Base-by-base conservation (phyloP, 2,329 filamentous ascomycete genomes). In the Setomelanomma holmii region DNA sequence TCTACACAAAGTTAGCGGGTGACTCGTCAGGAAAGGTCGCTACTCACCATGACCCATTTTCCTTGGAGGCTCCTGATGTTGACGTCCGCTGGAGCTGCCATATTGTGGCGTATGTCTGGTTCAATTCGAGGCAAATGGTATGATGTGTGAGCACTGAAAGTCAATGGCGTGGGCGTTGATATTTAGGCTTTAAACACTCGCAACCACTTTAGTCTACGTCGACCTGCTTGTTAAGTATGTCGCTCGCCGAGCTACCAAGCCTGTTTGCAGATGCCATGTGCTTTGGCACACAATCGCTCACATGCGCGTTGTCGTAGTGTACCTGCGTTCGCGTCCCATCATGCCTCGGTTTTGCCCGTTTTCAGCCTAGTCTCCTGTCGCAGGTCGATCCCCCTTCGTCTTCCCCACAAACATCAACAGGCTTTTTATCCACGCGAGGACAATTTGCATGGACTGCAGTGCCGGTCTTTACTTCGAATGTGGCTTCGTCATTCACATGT, bases 1-100 rank as follows among this genome's bases (percentile, higher is more conserved):
- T 93, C 90, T 93, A 68, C 2, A 16, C 12, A 4, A 23, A 33
- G 41, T 56, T 36, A 53, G 42, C 45, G 34, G 34, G 34, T 5
- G n/a, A 16, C 11, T n/a, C 3, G 2, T 36, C 16, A 4, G 4
- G 30, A 34, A 24, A 30, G 33, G 11, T 24, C 20, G 34, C 19
- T 19, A 55, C 60, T 17, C 65, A 76, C 74, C 55, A 77, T 71
- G 42, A 68, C 24, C 72, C 73, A 77, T 63, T 70, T 72, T 4
- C 74, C 75, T n/a, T 67, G 65, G 6, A 76, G 63, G 39, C 72
- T 64, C 33, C 69, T 69, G 40, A 75, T 64, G n/a, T 64, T 69
- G 20, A 63, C 63, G 22, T 57, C 59, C 36, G 63, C 55, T 46
- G 75, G 75, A 27, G 75, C 73, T 14, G 75, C 74, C 75, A 77